Evolutionary conservation across 768 basidiomycete genomes (phyloP).

Genomic region (Russula emetica): DNA sequence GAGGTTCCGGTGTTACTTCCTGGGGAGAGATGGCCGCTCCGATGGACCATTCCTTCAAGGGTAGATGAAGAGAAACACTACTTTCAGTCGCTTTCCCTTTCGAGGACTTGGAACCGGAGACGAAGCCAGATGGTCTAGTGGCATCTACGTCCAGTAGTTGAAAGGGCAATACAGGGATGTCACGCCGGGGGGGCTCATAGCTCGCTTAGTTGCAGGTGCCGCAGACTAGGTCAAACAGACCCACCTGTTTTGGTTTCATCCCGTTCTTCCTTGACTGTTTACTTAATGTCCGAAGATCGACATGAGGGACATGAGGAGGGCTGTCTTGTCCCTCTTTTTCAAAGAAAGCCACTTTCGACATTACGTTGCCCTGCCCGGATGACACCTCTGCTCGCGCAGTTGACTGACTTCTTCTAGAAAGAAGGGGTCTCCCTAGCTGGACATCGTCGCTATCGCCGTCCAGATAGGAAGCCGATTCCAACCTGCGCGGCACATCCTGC

Average conservation of each 20-base stretch:
- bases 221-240: not conserved
- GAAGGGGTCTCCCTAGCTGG: not conserved
- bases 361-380: not conserved
- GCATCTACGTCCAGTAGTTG: not conserved
- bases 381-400: not conserved
- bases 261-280: conserved; percentile 2
- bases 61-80: not conserved
- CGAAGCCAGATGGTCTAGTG: conserved; percentile 13
- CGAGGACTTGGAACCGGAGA: not conserved
- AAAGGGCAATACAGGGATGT: not conserved
- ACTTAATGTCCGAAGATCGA: not conserved
- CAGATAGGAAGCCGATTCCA: not conserved
- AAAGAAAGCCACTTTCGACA: not conserved
- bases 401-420: not conserved
- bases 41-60: conserved; percentile 16
- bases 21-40: conserved; percentile 3
- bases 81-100: conserved; percentile 5
- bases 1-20: not conserved
- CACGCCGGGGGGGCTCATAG: not conserved
- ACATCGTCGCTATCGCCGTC: not conserved
- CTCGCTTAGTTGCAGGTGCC: conserved; percentile 2
- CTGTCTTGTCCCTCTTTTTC: not conserved
- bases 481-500: not conserved
- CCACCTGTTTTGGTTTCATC: conserved; percentile 19
- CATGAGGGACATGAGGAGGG: not conserved